Evolutionary conservation across 441 rosid genomes (phyloP), one percentile per base, ranked within the genome.

Genomic region (Gossypium lobatum): DNA sequence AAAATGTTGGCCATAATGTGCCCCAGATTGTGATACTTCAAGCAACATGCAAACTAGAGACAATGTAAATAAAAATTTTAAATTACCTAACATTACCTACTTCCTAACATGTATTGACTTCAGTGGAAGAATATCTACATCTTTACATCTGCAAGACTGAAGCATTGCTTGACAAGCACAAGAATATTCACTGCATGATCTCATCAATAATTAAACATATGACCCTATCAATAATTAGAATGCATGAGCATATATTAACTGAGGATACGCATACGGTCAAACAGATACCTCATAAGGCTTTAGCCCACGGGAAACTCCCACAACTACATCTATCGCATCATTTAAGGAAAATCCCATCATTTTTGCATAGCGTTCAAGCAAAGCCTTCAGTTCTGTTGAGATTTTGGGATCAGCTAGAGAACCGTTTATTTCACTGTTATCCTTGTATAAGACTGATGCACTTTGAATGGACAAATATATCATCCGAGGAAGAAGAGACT

Each of bases 401-500:
- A 81, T 71, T 74, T 86, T 86, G 58, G 85, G 71, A 75, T 81
- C 90, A 75, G 85, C 78, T 39, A 76, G 48, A 72, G 93, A 82
- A 50, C 95, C 97, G 75, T 92, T 89, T 73, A 70, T 76, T 81
- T 84, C 91, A 75, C 81, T 58, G 78, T 80, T 84, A 71, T 84
- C 94, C 85, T 88, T 96, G 7, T 82, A 57, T 6, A 90, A 81
- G 23, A 81, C 75, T 66, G 91, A 80, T 21, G 92, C 84, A 83
- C 89, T 87, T 77, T 88, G 97, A 81, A 92, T 81, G 20, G 99
- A 92, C 71, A 92, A 81, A 77, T 85, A 92, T 75, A 96, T 77
- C 90, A 96, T 72, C 57, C 98, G 94, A 28, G 99, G 98, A 68
- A 96, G 83, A 78, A 96, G 92, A 76, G 95, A 88, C 81, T 79